A percentile compares a stretch with the other conserved stretches of the same genome.
phyloP scores from a whole-genome alignment of 192 early-diverging fungal genomes.

The Podila horticola region DNA sequence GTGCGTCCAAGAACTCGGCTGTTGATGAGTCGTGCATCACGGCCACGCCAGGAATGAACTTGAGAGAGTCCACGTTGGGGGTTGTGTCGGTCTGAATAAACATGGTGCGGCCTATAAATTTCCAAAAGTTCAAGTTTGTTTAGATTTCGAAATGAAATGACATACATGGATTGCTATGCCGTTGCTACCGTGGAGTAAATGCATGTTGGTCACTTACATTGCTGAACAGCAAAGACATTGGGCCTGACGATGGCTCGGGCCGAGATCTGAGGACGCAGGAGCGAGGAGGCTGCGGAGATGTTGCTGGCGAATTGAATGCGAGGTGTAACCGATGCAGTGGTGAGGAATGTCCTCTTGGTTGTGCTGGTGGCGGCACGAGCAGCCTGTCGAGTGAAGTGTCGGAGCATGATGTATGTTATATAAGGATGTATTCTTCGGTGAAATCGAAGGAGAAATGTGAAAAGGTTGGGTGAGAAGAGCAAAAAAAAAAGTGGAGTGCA shows the following conservation, averaged over 20 bases:
- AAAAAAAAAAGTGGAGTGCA: not conserved
- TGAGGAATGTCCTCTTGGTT: constrained; percentile 30
- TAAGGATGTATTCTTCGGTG: too few relatives aligned
- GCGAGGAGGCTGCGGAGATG: constrained; percentile 43
- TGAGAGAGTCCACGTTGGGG: constrained; percentile 94
- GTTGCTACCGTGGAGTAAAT: not conserved
- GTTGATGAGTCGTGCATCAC: constrained; percentile 78
- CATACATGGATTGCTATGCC: not conserved
- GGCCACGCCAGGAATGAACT: constrained; percentile 94
- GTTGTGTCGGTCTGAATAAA: constrained; percentile 93
- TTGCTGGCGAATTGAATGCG: constrained; percentile 15
- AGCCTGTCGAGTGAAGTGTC: constrained; percentile 1
- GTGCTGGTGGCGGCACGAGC: not conserved
- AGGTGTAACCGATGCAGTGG: constrained; percentile 5
- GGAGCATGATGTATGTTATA: not conserved
- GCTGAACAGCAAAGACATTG: constrained; percentile 36
- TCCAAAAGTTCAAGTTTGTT: not conserved
- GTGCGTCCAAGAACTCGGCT: constrained; percentile 85
- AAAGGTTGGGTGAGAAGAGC: not conserved
- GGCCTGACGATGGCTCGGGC: constrained; percentile 11
- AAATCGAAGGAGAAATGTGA: not conserved
- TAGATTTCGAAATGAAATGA: not conserved
- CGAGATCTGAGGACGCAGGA: constrained; percentile 3
- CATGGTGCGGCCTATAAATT: constrained; percentile 70
- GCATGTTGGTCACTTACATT: constrained; percentile 18